Evolutionary conservation across 805 yeast species (phyloP), one percentile per base, ranked within the genome.

Genomic region (Candida stauntonica): DNA sequence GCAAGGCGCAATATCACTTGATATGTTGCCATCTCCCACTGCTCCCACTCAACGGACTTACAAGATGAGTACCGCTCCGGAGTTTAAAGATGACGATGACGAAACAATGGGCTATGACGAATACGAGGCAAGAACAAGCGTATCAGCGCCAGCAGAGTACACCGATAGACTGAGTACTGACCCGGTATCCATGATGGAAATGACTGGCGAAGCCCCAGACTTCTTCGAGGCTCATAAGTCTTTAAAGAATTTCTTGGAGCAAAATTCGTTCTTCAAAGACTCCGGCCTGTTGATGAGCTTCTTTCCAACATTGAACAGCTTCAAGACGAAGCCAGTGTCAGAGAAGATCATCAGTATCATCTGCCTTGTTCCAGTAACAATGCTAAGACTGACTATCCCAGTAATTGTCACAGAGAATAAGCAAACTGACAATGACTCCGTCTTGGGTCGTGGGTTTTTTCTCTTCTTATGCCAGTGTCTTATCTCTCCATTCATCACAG

Each of bases 321-420:
- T 63, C 20, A 27, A 41, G 2, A 26, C 41, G 9, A 60, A 61
- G 43, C 37, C 61, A 2, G 17, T 43, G 1, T 21, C 50, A 5
- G 61, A 61, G 33, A 55, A 51, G 30, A 7, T 53, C 3, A 43
- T 64, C 15, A 60, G 63, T 3, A 24, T 64, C 1, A 15, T 60
- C 3, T 61, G 64, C 11, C 45, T 60, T 4, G 70, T 71, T 12
- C 52, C 62, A 17, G 56, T 64, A 2, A 39, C 66, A 3, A 8
- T 62, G 1, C 44, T 66, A 5, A 54, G 62, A 31, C 29, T 65
- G 11, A 60, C 68, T 11, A 55, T 68, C 26, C 73, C 73, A 16
- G 52, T 51, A 12, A 50, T 55, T n/a, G 35, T 55, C 7, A 57
- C 55, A 9, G 58, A 50, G 31, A 54, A 53, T 27, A 51, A 51